Conservation (phyloP, 345 rosid genomes). For the Toxicodendron radicans region DNA sequence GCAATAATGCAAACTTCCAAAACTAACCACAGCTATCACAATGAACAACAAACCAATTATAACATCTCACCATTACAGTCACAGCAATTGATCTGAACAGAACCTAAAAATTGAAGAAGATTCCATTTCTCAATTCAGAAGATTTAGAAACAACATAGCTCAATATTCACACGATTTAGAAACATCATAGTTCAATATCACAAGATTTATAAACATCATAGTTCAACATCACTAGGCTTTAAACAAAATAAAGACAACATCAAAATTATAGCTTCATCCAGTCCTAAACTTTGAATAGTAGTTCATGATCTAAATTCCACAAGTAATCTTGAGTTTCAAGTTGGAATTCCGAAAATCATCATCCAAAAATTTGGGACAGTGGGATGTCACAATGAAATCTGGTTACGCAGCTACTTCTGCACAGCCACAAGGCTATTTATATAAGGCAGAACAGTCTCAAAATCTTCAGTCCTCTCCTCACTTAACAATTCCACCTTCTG, state of each 20-base stretch:
- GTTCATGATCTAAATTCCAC: background rate
- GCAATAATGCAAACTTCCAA: background rate
- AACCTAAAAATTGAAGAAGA: background rate
- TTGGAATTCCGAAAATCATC: background rate
- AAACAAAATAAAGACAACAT: background rate
- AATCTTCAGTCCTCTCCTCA: slow-evolving; percentile 1
- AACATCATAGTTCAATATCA: background rate
- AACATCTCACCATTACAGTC: background rate
- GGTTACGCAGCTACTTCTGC: background rate
- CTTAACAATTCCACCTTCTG: slow-evolving; percentile 9
- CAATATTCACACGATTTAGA: no score
- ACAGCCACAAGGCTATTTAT: slow-evolving; percentile 37
- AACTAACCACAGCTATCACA: background rate
- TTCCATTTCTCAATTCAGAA: background rate
- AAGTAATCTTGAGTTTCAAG: background rate
- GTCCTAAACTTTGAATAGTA: background rate
- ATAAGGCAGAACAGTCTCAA: slow-evolving; percentile 33
- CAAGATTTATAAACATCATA: background rate
- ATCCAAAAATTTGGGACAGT: background rate
- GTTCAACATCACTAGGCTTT: background rate
- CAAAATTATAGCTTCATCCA: background rate
- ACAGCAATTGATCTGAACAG: background rate
- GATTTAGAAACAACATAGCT: no score
- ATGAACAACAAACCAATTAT: background rate
- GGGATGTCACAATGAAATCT: background rate